These are phyloP conservation scores for Colletotrichum kahawae DNA, from an alignment of 2,329 filamentous ascomycete species.

Conservation along the genomic window DNA sequence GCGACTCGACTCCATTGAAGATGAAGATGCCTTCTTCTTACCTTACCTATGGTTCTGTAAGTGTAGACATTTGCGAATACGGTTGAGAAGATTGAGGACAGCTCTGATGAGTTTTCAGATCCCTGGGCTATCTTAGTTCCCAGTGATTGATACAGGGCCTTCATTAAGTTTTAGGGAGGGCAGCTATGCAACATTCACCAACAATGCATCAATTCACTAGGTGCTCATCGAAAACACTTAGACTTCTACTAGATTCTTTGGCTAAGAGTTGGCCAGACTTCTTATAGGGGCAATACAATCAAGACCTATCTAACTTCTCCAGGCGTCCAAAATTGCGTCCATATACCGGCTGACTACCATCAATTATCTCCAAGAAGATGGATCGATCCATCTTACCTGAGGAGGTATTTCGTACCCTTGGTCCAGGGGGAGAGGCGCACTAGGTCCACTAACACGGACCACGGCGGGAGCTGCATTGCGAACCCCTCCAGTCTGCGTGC, in stretches of 20 bases:
- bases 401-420: not conserved
- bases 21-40: not conserved
- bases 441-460: not conserved
- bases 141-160: not conserved
- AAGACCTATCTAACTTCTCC: not conserved
- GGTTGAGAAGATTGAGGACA: not conserved
- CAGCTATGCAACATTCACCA: not conserved
- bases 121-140: not conserved
- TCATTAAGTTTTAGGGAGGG: not conserved
- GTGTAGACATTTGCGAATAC: not conserved
- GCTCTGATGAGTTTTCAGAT: not conserved
- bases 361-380: rapidly evolving
- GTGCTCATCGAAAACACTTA: not conserved
- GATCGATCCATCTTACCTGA: not conserved
- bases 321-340: not conserved
- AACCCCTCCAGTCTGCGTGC: not conserved
- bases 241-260: not conserved
- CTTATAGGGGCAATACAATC: not conserved
- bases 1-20: not conserved
- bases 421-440: not conserved
- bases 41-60: not conserved
- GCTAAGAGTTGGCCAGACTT: not conserved
- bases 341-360: not conserved
- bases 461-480: not conserved
- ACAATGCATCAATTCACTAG: not conserved